Base-by-base conservation (phyloP, 345 rosid genomes). In the Hevea brasiliensis region DNA sequence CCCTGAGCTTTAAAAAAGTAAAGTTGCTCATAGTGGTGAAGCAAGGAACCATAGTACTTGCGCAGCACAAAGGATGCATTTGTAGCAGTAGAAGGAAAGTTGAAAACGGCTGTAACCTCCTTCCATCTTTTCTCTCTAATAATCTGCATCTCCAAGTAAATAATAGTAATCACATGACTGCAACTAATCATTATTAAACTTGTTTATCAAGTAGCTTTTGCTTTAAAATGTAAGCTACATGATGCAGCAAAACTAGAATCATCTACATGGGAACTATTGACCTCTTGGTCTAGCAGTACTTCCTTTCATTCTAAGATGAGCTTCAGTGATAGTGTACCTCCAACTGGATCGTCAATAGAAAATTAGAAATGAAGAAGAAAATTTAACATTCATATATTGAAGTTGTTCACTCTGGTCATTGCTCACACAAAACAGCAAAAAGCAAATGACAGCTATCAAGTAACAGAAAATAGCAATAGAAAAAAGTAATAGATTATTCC, bases 51-150 rank as follows among this genome's bases (percentile, higher is more conserved):
- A 69, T 96, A 96, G 78, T 93, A 91, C 82, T 93, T 96, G 72
- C 99, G 96, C 81, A 96, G 86, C 61, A 93, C 91, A 65, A 87
- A 96, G 8, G 99, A 96, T 18, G 98, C 98, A 68, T 93, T 96
- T 47, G 97, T 96, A 9, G 99, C 99, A 20, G 98, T 96, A 8
- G 98, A 91, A 6, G 99, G 99, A 76, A 96, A 96, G 77, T 90
- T 89, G 75, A 96, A 96, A n/a, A 89, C 81, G 59, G 98, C 90
- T 68, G 97, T 96, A 42, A 96, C 96, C 75, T 96, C 99, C 75
- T 91, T 96, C 99, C 99, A 96, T 82, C 88, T 89, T 74, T 84
- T 87, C 83, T 93, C 98, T 78, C 83, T 82, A 61, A 93, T 76
- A 72, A 93, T 82, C 99, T 95, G 71, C 77, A 73, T 71, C n/a